Conservation (phyloP, 169 alveolate species). For the Hepatocystis sp. region DNA sequence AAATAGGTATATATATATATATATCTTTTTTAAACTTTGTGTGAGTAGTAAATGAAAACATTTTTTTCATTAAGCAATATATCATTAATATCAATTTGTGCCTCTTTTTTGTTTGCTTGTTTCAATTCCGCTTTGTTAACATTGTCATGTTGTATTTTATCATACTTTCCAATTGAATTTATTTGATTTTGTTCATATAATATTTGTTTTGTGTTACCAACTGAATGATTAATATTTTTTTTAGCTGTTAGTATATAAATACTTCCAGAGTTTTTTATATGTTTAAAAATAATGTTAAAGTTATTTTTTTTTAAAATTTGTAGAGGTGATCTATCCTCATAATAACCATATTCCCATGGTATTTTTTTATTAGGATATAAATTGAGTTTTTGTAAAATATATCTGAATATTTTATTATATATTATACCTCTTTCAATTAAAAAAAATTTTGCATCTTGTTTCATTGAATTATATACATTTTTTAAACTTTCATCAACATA, state of each 20-base stretch:
- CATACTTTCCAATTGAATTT: background rate
- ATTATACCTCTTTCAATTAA: conserved; percentile 84
- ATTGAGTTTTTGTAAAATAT: conserved; percentile 77
- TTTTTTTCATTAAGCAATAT: conserved; percentile 6
- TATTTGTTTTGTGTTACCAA: too few species aligned
- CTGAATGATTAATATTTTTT: too few species aligned
- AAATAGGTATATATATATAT: background rate
- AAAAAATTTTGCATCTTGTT: conserved; percentile 77
- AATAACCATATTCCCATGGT: conserved; percentile 88
- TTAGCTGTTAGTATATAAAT: conserved; percentile 66
- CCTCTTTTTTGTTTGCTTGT: background rate
- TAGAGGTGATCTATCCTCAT: conserved; percentile 84
- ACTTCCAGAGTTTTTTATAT: conserved; percentile 72
- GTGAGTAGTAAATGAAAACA: conserved; percentile 11
- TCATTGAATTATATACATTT: conserved; percentile 79
- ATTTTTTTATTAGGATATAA: conserved; percentile 84
- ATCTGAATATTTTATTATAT: conserved; percentile 76
- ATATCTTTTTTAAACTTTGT: background rate
- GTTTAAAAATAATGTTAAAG: conserved; percentile 42
- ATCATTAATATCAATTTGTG: conserved; percentile 13
- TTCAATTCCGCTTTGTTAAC: conserved; percentile 5
- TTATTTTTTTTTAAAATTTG: conserved; percentile 53
- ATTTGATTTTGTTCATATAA: too few species aligned
- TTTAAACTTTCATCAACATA: conserved; percentile 77
- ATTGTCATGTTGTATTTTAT: background rate